Conservation (phyloP, 164 flowering plant genomes). For the Cinnamomum chago region DNA sequence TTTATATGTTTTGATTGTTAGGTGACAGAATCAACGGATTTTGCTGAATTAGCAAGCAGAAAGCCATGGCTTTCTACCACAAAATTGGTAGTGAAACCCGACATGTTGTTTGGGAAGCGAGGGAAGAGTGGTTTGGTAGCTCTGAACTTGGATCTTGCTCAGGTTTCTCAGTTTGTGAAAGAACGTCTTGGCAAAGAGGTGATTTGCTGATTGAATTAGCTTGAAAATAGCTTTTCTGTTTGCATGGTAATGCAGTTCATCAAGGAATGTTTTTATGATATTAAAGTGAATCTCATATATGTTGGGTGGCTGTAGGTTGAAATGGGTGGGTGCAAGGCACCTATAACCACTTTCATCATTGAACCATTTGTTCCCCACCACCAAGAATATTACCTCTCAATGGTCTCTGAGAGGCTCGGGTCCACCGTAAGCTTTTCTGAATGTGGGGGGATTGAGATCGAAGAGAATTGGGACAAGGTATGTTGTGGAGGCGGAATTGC, state of each 20-base stretch:
- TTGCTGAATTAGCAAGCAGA: constrained; percentile 53
- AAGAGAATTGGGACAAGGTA: constrained; percentile 99
- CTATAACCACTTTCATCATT: constrained; percentile 85
- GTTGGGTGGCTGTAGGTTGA: constrained; percentile 54
- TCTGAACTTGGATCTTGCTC: constrained; percentile 77
- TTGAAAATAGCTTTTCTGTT: neutral
- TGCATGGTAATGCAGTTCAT: neutral
- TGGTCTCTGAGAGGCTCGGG: constrained; percentile 89
- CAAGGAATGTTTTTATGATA: neutral
- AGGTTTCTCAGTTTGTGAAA: constrained; percentile 81
- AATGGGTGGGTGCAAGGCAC: constrained; percentile 95
- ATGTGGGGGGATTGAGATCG: constrained; percentile 96
- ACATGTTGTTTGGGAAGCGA: constrained; percentile 95
- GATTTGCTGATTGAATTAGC: neutral
- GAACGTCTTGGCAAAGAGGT: constrained; percentile 83
- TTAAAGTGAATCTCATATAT: neutral
- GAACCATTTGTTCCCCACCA: constrained; percentile 91
- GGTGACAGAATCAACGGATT: constrained; percentile 79
- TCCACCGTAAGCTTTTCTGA: constrained; percentile 83
- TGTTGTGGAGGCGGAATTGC: neutral
- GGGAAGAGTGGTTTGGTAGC: constrained; percentile 97
- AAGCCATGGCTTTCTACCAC: constrained; percentile 90
- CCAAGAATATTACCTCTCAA: constrained; percentile 73
- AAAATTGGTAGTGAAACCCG: constrained; percentile 86
- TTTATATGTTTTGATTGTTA: constrained; percentile 10